Evolutionary conservation across 2,329 filamentous ascomycete genomes (phyloP).

Genomic region (Colletotrichum sp.): DNA sequence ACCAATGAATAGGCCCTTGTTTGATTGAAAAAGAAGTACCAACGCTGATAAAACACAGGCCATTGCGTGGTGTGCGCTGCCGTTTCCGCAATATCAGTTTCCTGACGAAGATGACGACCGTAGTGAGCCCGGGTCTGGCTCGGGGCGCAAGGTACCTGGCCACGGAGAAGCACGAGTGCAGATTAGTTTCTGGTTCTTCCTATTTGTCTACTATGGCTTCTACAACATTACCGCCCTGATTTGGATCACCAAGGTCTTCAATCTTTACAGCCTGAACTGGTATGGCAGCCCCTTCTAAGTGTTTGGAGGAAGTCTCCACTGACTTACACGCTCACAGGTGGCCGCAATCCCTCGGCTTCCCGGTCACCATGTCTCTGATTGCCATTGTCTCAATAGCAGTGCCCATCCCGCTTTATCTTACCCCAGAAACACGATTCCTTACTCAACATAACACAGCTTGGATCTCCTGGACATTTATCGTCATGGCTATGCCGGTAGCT

Average conservation of each 20-base stretch:
- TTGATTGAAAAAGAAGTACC: conserved; percentile 19
- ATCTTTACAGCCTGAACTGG: conserved; percentile 75
- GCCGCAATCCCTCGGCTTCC: conserved; percentile 68
- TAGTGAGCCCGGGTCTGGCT: conserved; percentile 28
- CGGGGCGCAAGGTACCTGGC: conserved; percentile 55
- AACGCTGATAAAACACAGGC: conserved; percentile 43
- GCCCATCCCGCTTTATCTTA: conserved; percentile 65
- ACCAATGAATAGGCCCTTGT: not conserved
- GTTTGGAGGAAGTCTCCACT: not conserved
- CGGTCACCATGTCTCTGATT: conserved; percentile 66
- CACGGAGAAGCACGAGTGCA: conserved; percentile 68
- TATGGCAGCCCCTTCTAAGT: not conserved
- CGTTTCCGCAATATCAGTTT: conserved; percentile 68
- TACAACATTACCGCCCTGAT: conserved; percentile 72
- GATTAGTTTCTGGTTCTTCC: conserved; percentile 76
- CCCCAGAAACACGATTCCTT: conserved; percentile 56
- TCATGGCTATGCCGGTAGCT: conserved; percentile 72
- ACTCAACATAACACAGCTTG: conserved; percentile 69
- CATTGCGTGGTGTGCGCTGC: conserved; percentile 68
- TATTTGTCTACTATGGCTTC: conserved; percentile 72
- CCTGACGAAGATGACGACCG: conserved; percentile 43
- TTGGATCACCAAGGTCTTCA: conserved; percentile 76
- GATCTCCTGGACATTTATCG: conserved; percentile 73
- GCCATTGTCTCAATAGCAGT: conserved; percentile 63
- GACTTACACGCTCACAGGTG: conserved; percentile 43